Base-by-base conservation (phyloP, 768 basidiomycete genomes). In the Pleurotus ostreatus region DNA sequence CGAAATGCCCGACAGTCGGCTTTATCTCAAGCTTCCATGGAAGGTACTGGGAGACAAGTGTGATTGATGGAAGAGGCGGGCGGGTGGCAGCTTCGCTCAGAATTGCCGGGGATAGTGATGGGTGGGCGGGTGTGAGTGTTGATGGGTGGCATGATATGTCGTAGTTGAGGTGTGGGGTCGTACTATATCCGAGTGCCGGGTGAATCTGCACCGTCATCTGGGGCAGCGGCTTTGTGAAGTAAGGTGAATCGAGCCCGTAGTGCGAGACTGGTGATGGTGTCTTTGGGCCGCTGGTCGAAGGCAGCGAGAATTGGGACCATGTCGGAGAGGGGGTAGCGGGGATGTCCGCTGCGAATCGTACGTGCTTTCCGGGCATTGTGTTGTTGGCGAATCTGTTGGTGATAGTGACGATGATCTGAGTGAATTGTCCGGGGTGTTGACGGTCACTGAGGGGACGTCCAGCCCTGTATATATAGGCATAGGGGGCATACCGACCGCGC, bases 1-100 rank as follows among this genome's bases (percentile, higher is more conserved):
- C 60, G 46, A 41, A 57, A 6, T 41, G 18, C 15, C 56, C 47
- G 9, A 12, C 12, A n/a, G 57, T 7, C 16, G 57, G 61, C 5
- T 64, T 11, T 22, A 57, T 25, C n/a, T 6, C 25, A 25, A 48
- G 46, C n/a, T 11, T 12, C 41, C 47, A 56, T 13, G 47, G 55
- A 12, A 48, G 46, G 23, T 41, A 43, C 16, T 18, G 18, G 16
- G 30, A 41, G 15, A 41, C 22, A 6, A 49, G 30, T 22, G 25
- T 13, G 16, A 48, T 52, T 37, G 4, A 37, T 11, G 63, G 52
- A 2, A 76, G 67, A 5, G 76, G 74, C 4, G 78, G 78, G 12
- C 72, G 66, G 5, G 77, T 77, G n/a, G 77, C 76, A 1, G 73
- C 65, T 61, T 76, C 74, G 3, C 61, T 58, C 26, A 77, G 69